Conservation (phyloP, 2,329 filamentous ascomycete genomes). For the Penicillium sp. region DNA sequence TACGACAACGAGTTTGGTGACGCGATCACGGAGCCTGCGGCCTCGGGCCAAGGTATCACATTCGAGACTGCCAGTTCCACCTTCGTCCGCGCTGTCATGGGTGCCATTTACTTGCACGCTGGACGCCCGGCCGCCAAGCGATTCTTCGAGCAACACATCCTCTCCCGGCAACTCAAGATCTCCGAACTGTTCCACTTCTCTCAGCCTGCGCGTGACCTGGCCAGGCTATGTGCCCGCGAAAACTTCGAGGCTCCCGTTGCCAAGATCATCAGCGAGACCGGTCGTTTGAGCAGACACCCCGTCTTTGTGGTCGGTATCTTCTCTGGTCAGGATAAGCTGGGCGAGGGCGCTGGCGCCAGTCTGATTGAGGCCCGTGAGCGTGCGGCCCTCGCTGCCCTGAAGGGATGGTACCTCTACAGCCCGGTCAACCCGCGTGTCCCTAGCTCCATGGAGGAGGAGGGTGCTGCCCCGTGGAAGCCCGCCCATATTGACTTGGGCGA, state of each 20-base stretch:
- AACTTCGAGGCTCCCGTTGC: slow-evolving; percentile 87
- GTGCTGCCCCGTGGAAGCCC: slow-evolving; percentile 67
- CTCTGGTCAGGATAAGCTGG: slow-evolving; percentile 86
- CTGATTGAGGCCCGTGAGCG: slow-evolving; percentile 76
- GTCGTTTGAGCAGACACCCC: slow-evolving; percentile 78
- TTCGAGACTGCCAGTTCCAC: slow-evolving; percentile 67
- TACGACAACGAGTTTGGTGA: slow-evolving; percentile 87
- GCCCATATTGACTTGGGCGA: slow-evolving; percentile 73
- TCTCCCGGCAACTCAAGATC: slow-evolving; percentile 77
- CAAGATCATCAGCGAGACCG: slow-evolving; percentile 87
- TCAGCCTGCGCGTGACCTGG: slow-evolving; percentile 81
- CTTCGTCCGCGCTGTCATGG: slow-evolving; percentile 82
- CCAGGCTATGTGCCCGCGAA: slow-evolving; percentile 82
- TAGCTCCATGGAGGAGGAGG: slow-evolving; percentile 69
- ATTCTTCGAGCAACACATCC: slow-evolving; percentile 83
- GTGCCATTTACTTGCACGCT: slow-evolving; percentile 82
- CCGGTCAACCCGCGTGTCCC: slow-evolving; percentile 70
- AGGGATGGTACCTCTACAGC: slow-evolving; percentile 95
- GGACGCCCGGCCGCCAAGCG: slow-evolving; percentile 77
- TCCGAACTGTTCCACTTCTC: slow-evolving; percentile 81
- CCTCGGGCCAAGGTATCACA: slow-evolving; percentile 44
- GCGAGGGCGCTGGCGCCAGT: slow-evolving; percentile 81
- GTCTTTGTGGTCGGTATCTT: slow-evolving; percentile 95
- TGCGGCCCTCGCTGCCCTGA: slow-evolving; percentile 83
- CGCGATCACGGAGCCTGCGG: slow-evolving; percentile 39